Percentiles rank a stretch among this genome's conserved stretches.
Evolutionary conservation across 805 yeast genomes (phyloP).

Genomic region (Zygoascus biomembranicola): DNA sequence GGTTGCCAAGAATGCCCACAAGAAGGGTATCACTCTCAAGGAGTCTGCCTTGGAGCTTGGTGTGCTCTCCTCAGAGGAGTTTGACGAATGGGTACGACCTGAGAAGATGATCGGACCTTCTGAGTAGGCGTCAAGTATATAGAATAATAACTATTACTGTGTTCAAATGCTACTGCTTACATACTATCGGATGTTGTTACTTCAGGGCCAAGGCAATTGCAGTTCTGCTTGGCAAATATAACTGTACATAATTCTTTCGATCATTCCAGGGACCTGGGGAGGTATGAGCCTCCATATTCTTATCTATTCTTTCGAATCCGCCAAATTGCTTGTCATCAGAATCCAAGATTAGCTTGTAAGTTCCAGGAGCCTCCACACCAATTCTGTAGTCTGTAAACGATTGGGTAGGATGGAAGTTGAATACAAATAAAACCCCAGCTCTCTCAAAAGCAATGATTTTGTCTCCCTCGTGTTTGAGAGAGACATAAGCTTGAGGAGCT

Average conservation of each 20-base stretch:
- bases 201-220: conserved; percentile 49
- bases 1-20: conserved; percentile 98
- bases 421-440: conserved; percentile 72
- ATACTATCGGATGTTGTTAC: neutral
- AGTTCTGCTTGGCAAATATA: conserved; percentile 71
- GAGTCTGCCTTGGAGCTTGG: conserved; percentile 90
- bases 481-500: conserved; percentile 71
- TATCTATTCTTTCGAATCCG: conserved; percentile 71
- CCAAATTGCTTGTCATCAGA: conserved; percentile 67
- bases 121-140: conserved; percentile 16
- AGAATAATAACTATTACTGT: neutral
- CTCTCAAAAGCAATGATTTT: conserved; percentile 86
- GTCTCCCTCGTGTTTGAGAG: conserved; percentile 82
- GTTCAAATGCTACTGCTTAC: neutral
- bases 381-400: conserved; percentile 81
- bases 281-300: conserved; percentile 50
- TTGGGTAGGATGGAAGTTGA: conserved; percentile 82
- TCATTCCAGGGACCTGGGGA: conserved; percentile 73
- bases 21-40: conserved; percentile 93
- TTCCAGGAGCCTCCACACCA: conserved; percentile 79
- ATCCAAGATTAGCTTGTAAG: conserved; percentile 64
- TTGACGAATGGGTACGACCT: conserved; percentile 95
- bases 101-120: conserved; percentile 96
- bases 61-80: conserved; percentile 74
- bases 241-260: conserved; percentile 66